Evolutionary conservation across 1,284 basidiomycete species (phyloP).

Genomic region (Anthracocystis setariae): DNA sequence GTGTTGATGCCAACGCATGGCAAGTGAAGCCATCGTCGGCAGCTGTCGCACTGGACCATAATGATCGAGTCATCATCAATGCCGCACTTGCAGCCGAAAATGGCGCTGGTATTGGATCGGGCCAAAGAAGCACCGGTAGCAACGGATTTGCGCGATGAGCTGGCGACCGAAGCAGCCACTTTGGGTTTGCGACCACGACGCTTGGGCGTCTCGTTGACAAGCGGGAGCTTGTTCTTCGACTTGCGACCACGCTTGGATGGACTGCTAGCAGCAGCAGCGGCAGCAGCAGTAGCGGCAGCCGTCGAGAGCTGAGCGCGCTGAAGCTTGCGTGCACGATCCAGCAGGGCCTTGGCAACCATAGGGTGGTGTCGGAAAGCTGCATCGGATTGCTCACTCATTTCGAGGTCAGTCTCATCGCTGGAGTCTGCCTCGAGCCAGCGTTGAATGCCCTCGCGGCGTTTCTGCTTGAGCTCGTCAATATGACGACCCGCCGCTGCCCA

Average conservation of each 20-base stretch:
- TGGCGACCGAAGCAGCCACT: constrained; percentile 22
- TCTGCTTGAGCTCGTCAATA: constrained; percentile 37
- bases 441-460: constrained; percentile 36
- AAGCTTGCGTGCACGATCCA: constrained; percentile 52
- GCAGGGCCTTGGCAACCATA: constrained; percentile 62
- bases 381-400: constrained; percentile 10
- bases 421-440: constrained; percentile 51
- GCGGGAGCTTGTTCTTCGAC: constrained; percentile 27
- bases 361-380: constrained; percentile 51
- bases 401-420: constrained; percentile 33
- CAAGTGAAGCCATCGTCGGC: constrained; percentile 65
- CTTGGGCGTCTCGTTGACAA: constrained; percentile 27
- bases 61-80: constrained; percentile 47
- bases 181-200: constrained; percentile 42
- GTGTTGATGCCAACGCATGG: constrained; percentile 63
- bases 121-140: constrained; percentile 43
- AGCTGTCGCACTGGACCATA: constrained; percentile 68
- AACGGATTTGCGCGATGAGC: constrained; percentile 43
- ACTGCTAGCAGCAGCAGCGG: constrained; percentile 11
- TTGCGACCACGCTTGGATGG: constrained; percentile 33
- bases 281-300: too few species aligned
- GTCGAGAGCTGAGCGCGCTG: constrained; percentile 30
- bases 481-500: constrained; percentile 49
- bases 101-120: constrained; percentile 35
- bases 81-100: constrained; percentile 55